A percentile compares a stretch with the other conserved stretches of the same genome.
These are phyloP conservation scores for Aaosphaeria pasadenensis DNA, from an alignment of 2,329 filamentous ascomycete genomes.

Conservation along the genomic window DNA sequence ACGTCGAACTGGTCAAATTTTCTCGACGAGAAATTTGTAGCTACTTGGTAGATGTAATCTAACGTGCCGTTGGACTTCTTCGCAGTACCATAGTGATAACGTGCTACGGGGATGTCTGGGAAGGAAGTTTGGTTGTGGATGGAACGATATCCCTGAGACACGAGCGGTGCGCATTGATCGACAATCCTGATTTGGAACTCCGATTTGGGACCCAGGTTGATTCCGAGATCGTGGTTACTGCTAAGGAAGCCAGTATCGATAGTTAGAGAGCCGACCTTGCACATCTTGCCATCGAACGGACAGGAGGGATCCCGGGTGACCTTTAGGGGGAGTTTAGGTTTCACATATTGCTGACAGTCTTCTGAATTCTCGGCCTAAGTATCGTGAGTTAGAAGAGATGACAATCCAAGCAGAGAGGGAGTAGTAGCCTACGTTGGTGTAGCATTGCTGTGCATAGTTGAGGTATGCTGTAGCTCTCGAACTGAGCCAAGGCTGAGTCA, in stretches of 20 bases:
- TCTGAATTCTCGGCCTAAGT: neutral
- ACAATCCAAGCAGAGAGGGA: too few species aligned
- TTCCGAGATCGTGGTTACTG: conserved; percentile 4
- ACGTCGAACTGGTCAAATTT: too few species aligned
- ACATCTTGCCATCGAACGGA: conserved; percentile 5
- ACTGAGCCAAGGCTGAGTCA: too few species aligned
- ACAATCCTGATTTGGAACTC: conserved; percentile 3
- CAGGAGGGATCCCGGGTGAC: conserved; percentile 1
- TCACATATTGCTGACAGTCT: conserved; percentile 2
- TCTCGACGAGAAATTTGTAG: neutral
- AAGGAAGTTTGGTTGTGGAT: neutral
- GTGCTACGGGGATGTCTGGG: neutral
- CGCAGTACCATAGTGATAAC: neutral
- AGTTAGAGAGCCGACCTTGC: neutral
- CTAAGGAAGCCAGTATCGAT: conserved; percentile 5
- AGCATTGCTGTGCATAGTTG: too few species aligned
- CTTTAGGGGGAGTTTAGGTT: neutral
- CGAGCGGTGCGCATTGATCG: conserved; percentile 5
- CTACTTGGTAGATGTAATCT: neutral
- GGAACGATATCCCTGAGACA: conserved; percentile 1
- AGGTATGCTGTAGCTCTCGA: too few species aligned
- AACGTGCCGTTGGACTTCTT: neutral
- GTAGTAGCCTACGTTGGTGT: too few species aligned
- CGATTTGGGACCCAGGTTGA: conserved; percentile 2
- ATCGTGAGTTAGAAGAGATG: too few species aligned